phyloP scores from a whole-genome alignment of 345 rosid genomes.

The Abelmoschus esculentus region DNA sequence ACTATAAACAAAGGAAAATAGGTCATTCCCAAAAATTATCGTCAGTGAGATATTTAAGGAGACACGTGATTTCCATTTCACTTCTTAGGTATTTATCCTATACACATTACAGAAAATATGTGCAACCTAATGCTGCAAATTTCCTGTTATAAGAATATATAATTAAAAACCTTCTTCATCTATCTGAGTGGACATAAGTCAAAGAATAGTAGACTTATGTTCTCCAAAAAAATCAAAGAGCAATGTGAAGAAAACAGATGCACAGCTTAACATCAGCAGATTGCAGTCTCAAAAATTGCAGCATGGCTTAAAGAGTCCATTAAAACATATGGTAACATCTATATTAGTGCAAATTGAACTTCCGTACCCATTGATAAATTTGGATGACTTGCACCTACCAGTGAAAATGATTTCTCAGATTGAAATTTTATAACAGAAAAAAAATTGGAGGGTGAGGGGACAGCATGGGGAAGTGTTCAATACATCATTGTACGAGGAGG shows the following conservation, averaged over 20 bases:
- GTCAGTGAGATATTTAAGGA: neutral
- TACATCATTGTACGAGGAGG: neutral
- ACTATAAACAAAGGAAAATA: neutral
- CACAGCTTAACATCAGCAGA: neutral
- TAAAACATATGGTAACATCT: neutral
- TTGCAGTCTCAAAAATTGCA: no score
- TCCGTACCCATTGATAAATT: neutral
- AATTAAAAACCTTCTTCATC: neutral
- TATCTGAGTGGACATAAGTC: neutral
- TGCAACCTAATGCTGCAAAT: slow-evolving; percentile 5
- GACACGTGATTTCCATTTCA: no score
- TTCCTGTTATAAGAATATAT: neutral
- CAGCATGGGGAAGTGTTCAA: neutral
- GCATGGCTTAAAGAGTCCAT: no score
- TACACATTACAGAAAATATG: neutral
- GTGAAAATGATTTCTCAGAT: neutral
- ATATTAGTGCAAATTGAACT: neutral
- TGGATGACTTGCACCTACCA: neutral
- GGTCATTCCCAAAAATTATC: neutral
- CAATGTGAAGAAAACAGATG: neutral
- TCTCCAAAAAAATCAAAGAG: neutral
- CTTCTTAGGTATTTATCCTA: no score
- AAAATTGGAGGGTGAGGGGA: no score
- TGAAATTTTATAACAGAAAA: no score
- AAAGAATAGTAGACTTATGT: neutral